Evolutionary conservation across 2,329 filamentous ascomycete genomes (phyloP).

Genomic region (Apiospora kogelbergensis): DNA sequence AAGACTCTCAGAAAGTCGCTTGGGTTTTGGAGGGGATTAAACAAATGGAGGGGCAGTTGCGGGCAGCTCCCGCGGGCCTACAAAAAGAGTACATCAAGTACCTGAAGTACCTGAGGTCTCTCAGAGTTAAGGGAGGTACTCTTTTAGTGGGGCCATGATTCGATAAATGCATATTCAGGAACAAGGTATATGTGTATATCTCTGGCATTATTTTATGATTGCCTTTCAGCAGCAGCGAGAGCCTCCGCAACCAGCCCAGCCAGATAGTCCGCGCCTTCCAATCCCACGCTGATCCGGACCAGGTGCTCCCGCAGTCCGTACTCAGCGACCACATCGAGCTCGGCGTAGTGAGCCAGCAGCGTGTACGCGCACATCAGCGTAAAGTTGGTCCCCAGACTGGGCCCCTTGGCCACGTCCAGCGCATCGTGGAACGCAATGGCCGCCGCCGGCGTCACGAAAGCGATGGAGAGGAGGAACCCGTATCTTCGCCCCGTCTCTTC

Average conservation of each 20-base stretch:
- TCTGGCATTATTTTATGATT: too few species aligned
- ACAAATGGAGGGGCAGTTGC: background rate
- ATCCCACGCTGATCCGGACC: conserved; percentile 82
- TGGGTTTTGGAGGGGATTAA: background rate
- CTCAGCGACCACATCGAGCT: conserved; percentile 83
- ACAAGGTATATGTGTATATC: background rate
- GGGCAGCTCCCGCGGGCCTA: background rate
- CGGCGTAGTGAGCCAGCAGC: conserved; percentile 84
- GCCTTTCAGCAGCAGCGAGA: background rate
- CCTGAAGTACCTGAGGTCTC: background rate
- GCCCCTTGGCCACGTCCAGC: conserved; percentile 86
- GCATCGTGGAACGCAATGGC: conserved; percentile 83
- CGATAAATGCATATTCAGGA: background rate
- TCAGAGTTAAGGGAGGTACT: background rate
- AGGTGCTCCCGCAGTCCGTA: conserved; percentile 81
- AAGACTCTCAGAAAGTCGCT: background rate
- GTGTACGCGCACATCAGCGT: conserved; percentile 91
- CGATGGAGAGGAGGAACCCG: conserved; percentile 83
- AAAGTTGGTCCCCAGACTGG: conserved; percentile 95
- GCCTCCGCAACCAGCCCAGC: background rate
- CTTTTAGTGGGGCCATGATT: background rate
- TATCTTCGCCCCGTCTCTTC: conserved; percentile 59
- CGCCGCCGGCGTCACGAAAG: conserved; percentile 68
- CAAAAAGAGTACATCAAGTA: background rate
- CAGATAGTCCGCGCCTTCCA: conserved; percentile 54